Base-by-base conservation (phyloP, 1,284 basidiomycete genomes). In the Stygiomarasmius scandens region DNA sequence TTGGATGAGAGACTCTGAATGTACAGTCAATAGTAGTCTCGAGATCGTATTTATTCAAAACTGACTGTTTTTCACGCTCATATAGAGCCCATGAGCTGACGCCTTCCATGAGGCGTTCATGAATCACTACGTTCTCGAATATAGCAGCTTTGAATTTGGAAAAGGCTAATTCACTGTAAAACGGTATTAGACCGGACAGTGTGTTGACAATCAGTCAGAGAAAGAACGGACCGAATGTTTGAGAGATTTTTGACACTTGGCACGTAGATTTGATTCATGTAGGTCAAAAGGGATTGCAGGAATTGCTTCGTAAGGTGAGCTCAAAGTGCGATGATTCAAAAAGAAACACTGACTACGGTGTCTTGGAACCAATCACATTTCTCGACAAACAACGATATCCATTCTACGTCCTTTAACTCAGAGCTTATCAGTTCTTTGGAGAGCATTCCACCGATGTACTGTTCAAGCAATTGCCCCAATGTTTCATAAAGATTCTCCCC, bases 281-380 rank as follows among this genome's bases (percentile, higher is more conserved):
- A 86, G 0, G 87, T 80, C 56, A 89, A 66, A 22, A 89, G 66
- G 0, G 84, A 85, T 62, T 78, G 72, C 9, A 90, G 63, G 9
- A 87, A 69, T 3, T 70, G 70, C 85, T 88, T 53, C 6, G 60
- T 27, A 54, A 49, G 29, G 36, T 29, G 44, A 47, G 25, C 23
- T 44, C 36, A 9, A 23, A 16, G 11, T 43, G 10, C 16, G 43
- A 36, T 9, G 50, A 14, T 27, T 54, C 5, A 6, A 19, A 6
- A 34, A 34, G 22, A 20, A 3, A 10, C 19, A 69, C 87, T 70
- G 66, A 89, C 87, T 60, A 88, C 77, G 64, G 80, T 78, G 32
- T 69, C 71, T 64, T 89, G 84, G 49, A 87, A 89, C 86, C 85
- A 89, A 20, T 74, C 71, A 64, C 85, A 86, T 0, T 69, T 66